Evolutionary conservation across 2,329 filamentous ascomycete species (phyloP), one percentile per base, ranked within the genome.

Genomic region (Rhynchosporium secalis): DNA sequence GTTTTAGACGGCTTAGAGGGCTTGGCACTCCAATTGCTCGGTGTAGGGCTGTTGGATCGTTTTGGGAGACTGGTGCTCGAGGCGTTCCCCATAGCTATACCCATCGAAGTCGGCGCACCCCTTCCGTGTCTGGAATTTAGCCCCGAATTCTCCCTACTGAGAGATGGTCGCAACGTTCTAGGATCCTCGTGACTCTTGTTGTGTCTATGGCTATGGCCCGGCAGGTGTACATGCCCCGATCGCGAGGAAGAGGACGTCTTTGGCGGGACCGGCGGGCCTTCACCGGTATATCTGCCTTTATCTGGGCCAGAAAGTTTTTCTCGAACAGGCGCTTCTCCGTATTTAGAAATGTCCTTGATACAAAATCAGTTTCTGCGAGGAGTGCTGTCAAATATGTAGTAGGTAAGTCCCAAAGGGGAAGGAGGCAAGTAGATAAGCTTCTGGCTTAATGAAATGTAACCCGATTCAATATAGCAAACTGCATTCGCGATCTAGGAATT

Each of bases 31-130:
- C 78, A 78, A 28, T 79, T 82, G 72, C 88, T 95, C 7, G 92
- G 90, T 0, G 91, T 91, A 31, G 93, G 92, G 75, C 93, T 96
- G 64, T 90, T 85, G 12, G 91, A 87, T 67, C 92, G 87, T 68
- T 78, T 83, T 73, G 80, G 49, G n/a, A 71, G 63, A 60, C 64
- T 73, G 28, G 66, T 62, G 59, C 66, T 72, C 6, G 72, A 72
- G 13, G 66, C 63, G 59, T 70, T 72, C 10, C 62, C 69, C 40
- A 71, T 46, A 13, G 66, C 64, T 8, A 66, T 68, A 31, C 69
- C 69, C 69, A 73, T 72, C 15, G 71, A 66, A 26, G 66, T 70
- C 6, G 66, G 69, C 29, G 64, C 69, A 46, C 81, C 81, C 64
- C 87, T 86, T 73, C 83, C 86, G 26, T 66, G 62, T 45, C 65